Base-by-base conservation (phyloP, 2,329 filamentous ascomycete species). In the Cladophialophora psammophila region DNA sequence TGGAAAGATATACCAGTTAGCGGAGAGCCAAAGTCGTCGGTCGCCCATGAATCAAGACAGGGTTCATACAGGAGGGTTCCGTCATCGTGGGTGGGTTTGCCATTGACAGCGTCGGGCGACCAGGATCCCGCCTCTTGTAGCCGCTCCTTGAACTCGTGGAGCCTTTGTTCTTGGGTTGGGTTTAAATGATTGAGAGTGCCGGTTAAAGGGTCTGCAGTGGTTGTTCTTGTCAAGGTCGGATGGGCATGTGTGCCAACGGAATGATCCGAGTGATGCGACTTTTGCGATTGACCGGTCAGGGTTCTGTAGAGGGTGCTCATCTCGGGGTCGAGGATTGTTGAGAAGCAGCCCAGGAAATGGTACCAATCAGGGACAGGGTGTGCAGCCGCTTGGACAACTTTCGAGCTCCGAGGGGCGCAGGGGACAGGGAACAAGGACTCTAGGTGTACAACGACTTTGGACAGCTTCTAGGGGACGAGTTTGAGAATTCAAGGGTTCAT, bases 171-270 rank as follows among this genome's bases (percentile, higher is more conserved):
- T 80, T 97, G 91, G 59, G 86, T 83, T 20, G 85, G 81, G 32
- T 83, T 91, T 67, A 97, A 84, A 78, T 94, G 90, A 57, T 92
- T 90, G 54, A 94, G 82, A 77, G 96, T 93, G n/a, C 92, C 93
- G 9, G 76, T 75, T 42, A 69, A 61, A 18, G 72, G 71, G 59
- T 74, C 72, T 15, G 70, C 69, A 32, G 72, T 73, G 5, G 68
- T 72, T 1, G 69, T 72, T 70, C 60, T 63, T 35, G 68, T 61
- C 62, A 72, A 55, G 36, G 64, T 67, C 42, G 57, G 48, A 8
- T 63, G 60, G 12, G 58, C 55, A 40, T 42, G 61, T 35, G 60
- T 57, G 34, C 38, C 42, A 36, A 56, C 36, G 12, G 70, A 68
- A 15, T 67, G 58, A 34, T 73, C 66, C 5, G 72, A 73, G 20